A percentile compares a stretch with the other conserved stretches of the same genome.
phyloP scores from a whole-genome alignment of 371 early-diverging fungal genomes.

The Blakeslea trispora region DNA sequence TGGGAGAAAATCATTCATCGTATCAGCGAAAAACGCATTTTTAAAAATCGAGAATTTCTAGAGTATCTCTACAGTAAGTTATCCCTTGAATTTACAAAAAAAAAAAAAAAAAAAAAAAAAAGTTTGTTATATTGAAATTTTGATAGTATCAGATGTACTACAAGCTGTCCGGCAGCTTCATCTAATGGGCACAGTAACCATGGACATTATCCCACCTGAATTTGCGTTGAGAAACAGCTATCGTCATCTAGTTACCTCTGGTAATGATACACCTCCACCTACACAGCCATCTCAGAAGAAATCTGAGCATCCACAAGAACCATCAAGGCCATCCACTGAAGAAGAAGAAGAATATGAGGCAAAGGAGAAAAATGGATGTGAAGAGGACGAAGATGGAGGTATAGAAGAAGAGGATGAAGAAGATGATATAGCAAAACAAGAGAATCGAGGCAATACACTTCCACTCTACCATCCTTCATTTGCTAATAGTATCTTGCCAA shows the following conservation, averaged over 20 bases:
- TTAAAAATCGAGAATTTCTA: slow-evolving; percentile 47
- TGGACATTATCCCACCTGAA: slow-evolving; percentile 56
- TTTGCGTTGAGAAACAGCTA: slow-evolving; percentile 46
- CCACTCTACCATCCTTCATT: slow-evolving; percentile 47
- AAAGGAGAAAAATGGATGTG: neutral
- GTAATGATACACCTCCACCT: slow-evolving; percentile 11
- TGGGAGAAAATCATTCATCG: slow-evolving; percentile 44
- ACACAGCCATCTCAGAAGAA: slow-evolving; percentile 14
- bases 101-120: neutral
- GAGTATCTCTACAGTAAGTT: slow-evolving; percentile 50
- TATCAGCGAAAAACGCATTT: slow-evolving; percentile 42
- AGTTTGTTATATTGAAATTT: neutral
- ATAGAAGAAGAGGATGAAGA: slow-evolving; percentile 15
- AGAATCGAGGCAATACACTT: slow-evolving; percentile 13
- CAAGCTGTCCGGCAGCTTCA: slow-evolving; percentile 43
- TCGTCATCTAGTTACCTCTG: slow-evolving; percentile 29
- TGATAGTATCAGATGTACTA: slow-evolving; percentile 41
- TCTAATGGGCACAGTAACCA: slow-evolving; percentile 35
- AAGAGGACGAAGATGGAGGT: neutral
- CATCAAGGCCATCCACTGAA: slow-evolving; percentile 1
- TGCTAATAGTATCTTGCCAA: slow-evolving; percentile 44
- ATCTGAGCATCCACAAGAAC: too few species aligned
- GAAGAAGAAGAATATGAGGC: slow-evolving; percentile 10
- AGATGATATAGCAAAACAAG: neutral
- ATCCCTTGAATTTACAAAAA: neutral